Conservation (phyloP, 1,284 basidiomycete species). For the Cerioporus squamosus region DNA sequence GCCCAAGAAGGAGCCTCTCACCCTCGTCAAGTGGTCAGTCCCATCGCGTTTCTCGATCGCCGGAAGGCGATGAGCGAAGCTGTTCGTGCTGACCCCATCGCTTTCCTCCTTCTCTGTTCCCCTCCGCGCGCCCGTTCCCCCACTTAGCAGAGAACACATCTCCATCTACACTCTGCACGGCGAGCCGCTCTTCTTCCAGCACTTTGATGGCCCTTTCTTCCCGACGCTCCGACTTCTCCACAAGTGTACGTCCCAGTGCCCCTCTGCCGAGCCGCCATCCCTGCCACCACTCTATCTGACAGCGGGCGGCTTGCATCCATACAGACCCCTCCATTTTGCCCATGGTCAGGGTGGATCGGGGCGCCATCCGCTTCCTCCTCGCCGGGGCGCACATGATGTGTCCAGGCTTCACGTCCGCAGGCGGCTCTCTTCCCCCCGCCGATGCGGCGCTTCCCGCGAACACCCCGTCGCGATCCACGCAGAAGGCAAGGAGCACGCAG, state of each 20-base stretch:
- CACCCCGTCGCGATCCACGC: slow-evolving; percentile 86
- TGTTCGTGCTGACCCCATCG: background rate
- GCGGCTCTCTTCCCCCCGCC: slow-evolving; percentile 84
- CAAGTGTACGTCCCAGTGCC: slow-evolving; percentile 67
- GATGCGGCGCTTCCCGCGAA: slow-evolving; percentile 72
- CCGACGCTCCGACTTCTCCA: slow-evolving; percentile 91
- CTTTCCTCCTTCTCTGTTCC: slow-evolving; percentile 15
- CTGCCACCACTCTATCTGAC: slow-evolving; percentile 4
- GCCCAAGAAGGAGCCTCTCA: slow-evolving; percentile 97
- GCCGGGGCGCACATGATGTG: slow-evolving; percentile 97
- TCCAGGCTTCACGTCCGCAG: slow-evolving; percentile 92
- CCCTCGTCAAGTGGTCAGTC: slow-evolving; percentile 93
- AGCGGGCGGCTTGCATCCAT: slow-evolving; percentile 3
- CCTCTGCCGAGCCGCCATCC: slow-evolving; percentile 4
- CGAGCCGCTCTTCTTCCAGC: slow-evolving; percentile 95
- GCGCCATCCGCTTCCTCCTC: slow-evolving; percentile 97
- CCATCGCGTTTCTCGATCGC: slow-evolving; percentile 12
- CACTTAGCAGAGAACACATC: slow-evolving; percentile 88
- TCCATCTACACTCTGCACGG: slow-evolving; percentile 89
- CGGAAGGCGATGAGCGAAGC: background rate
- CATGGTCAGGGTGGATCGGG: slow-evolving; percentile 90
- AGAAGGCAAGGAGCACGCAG: slow-evolving; percentile 95
- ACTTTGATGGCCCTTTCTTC: slow-evolving; percentile 92
- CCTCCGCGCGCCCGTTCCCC: slow-evolving; percentile 1
- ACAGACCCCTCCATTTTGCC: slow-evolving; percentile 91